These are phyloP conservation scores for Calophaca sinica DNA, from an alignment of 306 rosid genomes.

Conservation along the genomic window DNA sequence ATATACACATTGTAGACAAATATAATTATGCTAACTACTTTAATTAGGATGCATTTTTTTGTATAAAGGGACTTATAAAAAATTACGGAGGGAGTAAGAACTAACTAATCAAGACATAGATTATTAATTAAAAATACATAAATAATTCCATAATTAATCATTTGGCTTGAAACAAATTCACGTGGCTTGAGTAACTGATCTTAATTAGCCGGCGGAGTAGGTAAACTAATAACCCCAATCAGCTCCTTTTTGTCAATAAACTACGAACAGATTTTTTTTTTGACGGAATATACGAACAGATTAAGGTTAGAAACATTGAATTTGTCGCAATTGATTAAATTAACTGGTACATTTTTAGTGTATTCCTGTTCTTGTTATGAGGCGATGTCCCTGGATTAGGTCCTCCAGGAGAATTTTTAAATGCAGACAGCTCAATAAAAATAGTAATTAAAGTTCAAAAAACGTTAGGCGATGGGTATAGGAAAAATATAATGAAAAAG, in stretches of 20 bases:
- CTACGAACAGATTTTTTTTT: not conserved
- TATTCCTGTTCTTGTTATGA: not conserved
- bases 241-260: not conserved
- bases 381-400: not conserved
- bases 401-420: not conserved
- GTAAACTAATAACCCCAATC: constrained; percentile 25
- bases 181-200: not conserved
- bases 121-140: no score
- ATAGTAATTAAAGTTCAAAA: not conserved
- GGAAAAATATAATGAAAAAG: no score
- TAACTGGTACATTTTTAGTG: not conserved
- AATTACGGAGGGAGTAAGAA: no score
- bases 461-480: no score
- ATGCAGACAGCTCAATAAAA: not conserved
- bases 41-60: no score
- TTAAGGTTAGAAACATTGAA: constrained; percentile 1
- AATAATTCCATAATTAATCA: not conserved
- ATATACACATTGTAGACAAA: no score
- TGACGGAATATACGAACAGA: no score
- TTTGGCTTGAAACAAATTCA: not conserved
- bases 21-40: no score
- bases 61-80: no score
- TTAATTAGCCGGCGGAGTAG: constrained; percentile 19
- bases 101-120: not conserved
- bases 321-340: not conserved